phyloP scores from a whole-genome alignment of 768 basidiomycete genomes.

The Xanthoconium stramineum region DNA sequence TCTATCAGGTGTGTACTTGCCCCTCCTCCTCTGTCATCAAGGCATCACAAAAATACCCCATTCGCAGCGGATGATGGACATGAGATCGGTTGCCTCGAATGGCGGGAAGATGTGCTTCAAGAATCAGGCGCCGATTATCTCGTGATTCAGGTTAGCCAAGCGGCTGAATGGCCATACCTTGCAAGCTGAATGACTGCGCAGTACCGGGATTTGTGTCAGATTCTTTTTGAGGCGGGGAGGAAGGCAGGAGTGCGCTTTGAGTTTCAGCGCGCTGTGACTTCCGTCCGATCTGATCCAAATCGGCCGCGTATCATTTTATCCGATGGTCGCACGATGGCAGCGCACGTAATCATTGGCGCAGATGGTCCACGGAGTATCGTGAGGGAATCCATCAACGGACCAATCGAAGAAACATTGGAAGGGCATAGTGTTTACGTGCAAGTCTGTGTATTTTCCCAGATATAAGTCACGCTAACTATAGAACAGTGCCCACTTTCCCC shows the following conservation, averaged over 20 bases:
- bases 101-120: constrained; percentile 47
- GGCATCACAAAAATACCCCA: not conserved
- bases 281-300: constrained; percentile 31
- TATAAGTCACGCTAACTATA: not conserved
- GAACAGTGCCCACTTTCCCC: constrained; percentile 41
- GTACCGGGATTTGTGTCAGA: constrained; percentile 53
- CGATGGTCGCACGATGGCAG: constrained; percentile 43
- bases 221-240: constrained; percentile 46
- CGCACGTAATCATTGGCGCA: constrained; percentile 60
- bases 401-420: constrained; percentile 27
- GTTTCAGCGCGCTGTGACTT: constrained; percentile 39
- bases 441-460: constrained; percentile 17
- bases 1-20: constrained; percentile 18
- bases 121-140: constrained; percentile 55
- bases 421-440: constrained; percentile 46
- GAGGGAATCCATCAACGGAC: constrained; percentile 33
- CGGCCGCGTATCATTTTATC: constrained; percentile 34
- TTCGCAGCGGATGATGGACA: constrained; percentile 43
- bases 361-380: constrained; percentile 54
- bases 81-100: constrained; percentile 43
- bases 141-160: constrained; percentile 43
- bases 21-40: not conserved
- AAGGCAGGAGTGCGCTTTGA: constrained; percentile 50
- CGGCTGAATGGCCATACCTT: not conserved
- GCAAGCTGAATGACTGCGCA: constrained; percentile 21